Evolutionary conservation across 257 asterid genomes (phyloP).

Genomic region (Petunia axillaris): DNA sequence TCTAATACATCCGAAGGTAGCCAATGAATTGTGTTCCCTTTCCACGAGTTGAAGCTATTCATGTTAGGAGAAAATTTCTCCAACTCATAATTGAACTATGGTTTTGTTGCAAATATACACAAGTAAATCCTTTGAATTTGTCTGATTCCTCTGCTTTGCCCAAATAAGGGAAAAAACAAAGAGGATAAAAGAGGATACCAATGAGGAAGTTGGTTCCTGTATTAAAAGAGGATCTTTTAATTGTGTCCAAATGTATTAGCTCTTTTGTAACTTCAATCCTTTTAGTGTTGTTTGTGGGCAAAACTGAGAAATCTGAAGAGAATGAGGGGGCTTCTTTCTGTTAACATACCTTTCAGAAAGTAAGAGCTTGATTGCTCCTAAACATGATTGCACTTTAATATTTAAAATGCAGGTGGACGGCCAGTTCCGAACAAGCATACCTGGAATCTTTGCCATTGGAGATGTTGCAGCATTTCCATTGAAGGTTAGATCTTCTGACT

Average conservation of each 20-base stretch:
- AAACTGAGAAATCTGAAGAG: slow-evolving; percentile 7
- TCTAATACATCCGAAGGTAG: slow-evolving; percentile 7
- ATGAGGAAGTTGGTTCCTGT: background rate
- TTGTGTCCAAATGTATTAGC: background rate
- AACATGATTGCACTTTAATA: slow-evolving; percentile 19
- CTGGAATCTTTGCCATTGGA: slow-evolving; percentile 93
- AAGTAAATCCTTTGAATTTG: background rate
- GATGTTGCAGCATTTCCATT: slow-evolving; percentile 97
- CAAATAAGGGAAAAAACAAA: background rate
- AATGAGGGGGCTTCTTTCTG: background rate
- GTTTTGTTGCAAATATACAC: background rate
- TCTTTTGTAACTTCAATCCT: slow-evolving; percentile 11
- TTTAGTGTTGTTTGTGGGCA: background rate
- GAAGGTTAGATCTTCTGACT: slow-evolving; percentile 54
- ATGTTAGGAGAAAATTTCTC: slow-evolving; percentile 2
- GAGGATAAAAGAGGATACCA: background rate
- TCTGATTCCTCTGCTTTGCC: slow-evolving; percentile 2
- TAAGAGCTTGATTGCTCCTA: slow-evolving; percentile 5
- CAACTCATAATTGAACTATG: background rate
- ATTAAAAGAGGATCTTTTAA: slow-evolving; percentile 15
- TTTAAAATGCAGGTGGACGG: slow-evolving; percentile 80
- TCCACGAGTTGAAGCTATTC: background rate
- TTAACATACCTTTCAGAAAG: slow-evolving; percentile 3
- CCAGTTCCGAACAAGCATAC: slow-evolving; percentile 75
- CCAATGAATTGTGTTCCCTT: background rate